A percentile compares a stretch with the other conserved stretches of the same genome.
These are phyloP conservation scores for Knoxia roxburghii DNA, from an alignment of 257 asterid genomes.

Conservation along the genomic window DNA sequence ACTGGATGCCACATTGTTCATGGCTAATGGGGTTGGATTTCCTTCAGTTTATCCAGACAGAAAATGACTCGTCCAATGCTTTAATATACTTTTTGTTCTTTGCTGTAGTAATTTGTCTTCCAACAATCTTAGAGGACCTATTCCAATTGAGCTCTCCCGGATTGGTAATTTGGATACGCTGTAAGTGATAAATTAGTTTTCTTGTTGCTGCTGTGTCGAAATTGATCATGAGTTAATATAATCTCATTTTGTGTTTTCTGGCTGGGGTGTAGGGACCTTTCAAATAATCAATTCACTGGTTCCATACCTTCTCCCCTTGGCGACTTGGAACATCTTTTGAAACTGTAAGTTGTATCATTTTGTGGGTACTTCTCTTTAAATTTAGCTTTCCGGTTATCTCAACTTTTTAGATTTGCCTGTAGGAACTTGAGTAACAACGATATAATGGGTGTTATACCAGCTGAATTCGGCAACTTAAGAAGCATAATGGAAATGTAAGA, in stretches of 20 bases:
- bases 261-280: constrained; percentile 59
- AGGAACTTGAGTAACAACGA: constrained; percentile 81
- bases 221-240: no score
- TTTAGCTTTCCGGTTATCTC: neutral
- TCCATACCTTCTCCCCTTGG: constrained; percentile 81
- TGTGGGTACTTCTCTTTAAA: neutral
- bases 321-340: constrained; percentile 95
- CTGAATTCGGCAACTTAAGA: constrained; percentile 88
- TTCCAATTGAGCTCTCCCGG: constrained; percentile 87
- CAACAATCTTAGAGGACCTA: constrained; percentile 62
- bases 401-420: constrained; percentile 3
- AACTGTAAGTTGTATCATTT: constrained; percentile 50
- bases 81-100: constrained; percentile 2
- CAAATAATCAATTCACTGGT: constrained; percentile 68
- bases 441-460: constrained; percentile 64
- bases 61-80: neutral
- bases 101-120: constrained; percentile 69
- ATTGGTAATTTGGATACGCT: constrained; percentile 89
- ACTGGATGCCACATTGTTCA: no score
- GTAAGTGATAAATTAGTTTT: constrained; percentile 40
- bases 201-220: neutral
- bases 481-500: constrained; percentile 91
- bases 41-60: no score
- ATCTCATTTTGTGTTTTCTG: constrained; percentile 1
- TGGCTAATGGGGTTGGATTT: no score